Base-by-base conservation (phyloP, 805 yeast genomes). In the Zygotorulaspora chibaensis region DNA sequence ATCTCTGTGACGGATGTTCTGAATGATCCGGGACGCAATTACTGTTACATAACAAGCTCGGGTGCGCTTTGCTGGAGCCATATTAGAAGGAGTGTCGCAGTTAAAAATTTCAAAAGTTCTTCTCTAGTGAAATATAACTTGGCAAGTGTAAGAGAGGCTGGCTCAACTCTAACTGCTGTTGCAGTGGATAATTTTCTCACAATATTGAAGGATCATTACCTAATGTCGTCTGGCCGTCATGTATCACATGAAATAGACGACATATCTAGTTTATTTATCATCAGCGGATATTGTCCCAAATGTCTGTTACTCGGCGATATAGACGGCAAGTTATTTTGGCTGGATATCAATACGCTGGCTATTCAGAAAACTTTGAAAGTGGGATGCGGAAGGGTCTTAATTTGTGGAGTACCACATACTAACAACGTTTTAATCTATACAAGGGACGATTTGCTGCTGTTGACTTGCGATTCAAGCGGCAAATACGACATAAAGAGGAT, bases 261-360 rank as follows among this genome's bases (percentile, higher is more conserved):
- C 12, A 31, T 45, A 8, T 42, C 43, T 7, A 42, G 43, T 35
- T 15, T 48, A 10, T 42, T 35, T 16, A 40, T 48, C 6, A 16
- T 45, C 7, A 18, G 31, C 12, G 15, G 12, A n/a, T 9, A 31
- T 11, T 15, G 26, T 7, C 25, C 25, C 11, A 35, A 37, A 8
- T 34, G 30, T 18, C 31, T 52, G 17, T 20, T 58, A 13, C 20
- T 56, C 13, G 45, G 59, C 5, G 61, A 56, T 33, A 40, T 49
- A 20, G 45, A 52, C 33, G 61, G 63, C 10, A 43, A 40, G 9
- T 28, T 57, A 13, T 47, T 40, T 38, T 34, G 51, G 3, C 30
- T 57, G 8, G 54, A 51, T 38, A 16, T 30, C 12, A 13, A 35
- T 1, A 31, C 37, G 8, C 44, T 44, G 2, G 34, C 41, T 8